A percentile compares a stretch with the other conserved stretches of the same genome.
phyloP scores from a whole-genome alignment of 441 rosid species.

The Metrosideros polymorpha region DNA sequence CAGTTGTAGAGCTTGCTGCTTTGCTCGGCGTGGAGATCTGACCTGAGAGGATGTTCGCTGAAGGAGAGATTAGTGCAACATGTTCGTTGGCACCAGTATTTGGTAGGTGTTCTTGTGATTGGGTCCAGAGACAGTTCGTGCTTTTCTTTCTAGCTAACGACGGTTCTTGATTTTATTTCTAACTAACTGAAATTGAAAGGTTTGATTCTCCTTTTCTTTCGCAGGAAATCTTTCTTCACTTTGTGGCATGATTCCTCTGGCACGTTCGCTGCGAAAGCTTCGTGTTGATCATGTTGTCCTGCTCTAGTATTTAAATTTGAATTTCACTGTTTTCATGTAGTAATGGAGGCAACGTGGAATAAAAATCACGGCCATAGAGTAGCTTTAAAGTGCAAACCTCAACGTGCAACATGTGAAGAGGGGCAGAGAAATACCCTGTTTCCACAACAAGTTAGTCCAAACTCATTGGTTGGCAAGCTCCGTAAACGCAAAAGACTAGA shows the following conservation, averaged over 20 bases:
- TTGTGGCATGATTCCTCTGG: not conserved
- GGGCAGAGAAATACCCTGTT: not conserved
- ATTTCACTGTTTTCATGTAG: not conserved
- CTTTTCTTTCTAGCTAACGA: not conserved
- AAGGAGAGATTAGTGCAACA: not conserved
- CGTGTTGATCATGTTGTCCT: not conserved
- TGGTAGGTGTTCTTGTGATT: not conserved
- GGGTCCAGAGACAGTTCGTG: not conserved
- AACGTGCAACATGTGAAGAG: not conserved
- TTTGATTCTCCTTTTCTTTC: not conserved
- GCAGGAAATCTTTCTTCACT: not conserved
- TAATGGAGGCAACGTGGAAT: not conserved
- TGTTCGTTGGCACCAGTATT: not conserved
- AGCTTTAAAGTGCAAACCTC: not conserved
- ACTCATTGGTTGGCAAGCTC: not conserved
- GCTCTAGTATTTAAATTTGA: not conserved
- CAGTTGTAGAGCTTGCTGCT: not conserved
- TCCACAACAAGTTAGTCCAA: not conserved
- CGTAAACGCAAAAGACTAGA: not conserved
- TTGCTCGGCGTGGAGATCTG: not conserved
- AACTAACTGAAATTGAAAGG: not conserved
- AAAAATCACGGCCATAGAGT: not conserved
- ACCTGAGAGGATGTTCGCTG: not conserved
- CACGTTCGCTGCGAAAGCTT: not conserved
- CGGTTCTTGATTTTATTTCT: not conserved